phyloP scores from a whole-genome alignment of 441 rosid species.

The Arabidopsis hybrid region DNA sequence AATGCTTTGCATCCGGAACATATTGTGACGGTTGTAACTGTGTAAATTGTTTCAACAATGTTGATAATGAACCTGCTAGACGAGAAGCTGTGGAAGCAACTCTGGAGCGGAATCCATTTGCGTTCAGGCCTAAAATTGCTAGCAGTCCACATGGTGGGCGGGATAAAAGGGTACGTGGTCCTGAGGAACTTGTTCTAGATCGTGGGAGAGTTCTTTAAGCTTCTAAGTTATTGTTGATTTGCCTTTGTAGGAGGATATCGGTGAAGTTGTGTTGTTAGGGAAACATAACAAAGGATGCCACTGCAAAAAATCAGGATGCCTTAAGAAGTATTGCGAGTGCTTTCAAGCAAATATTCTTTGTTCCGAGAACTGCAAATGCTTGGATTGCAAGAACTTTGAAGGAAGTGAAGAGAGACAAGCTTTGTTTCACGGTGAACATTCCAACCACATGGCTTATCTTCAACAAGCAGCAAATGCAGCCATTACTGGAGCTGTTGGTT shows the following conservation, averaged over 20 bases:
- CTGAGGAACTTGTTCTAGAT: not conserved
- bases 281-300: slow-evolving; percentile 98
- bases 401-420: slow-evolving; percentile 87
- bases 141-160: slow-evolving; percentile 76
- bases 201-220: not conserved
- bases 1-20: slow-evolving; percentile 91
- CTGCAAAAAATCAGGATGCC: slow-evolving; percentile 97
- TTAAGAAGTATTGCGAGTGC: slow-evolving; percentile 96
- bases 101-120: slow-evolving; percentile 86
- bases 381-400: slow-evolving; percentile 89
- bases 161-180: slow-evolving; percentile 60
- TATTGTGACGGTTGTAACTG: slow-evolving; percentile 94
- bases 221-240: slow-evolving; percentile 26
- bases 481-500: slow-evolving; percentile 96
- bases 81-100: slow-evolving; percentile 76
- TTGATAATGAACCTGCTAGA: slow-evolving; percentile 75
- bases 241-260: slow-evolving; percentile 67
- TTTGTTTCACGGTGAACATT: slow-evolving; percentile 71
- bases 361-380: slow-evolving; percentile 90
- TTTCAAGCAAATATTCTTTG: slow-evolving; percentile 94
- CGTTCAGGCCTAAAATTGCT: slow-evolving; percentile 91
- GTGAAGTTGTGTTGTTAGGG: slow-evolving; percentile 64
- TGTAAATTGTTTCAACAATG: slow-evolving; percentile 77
- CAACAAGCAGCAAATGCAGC: slow-evolving; percentile 99
- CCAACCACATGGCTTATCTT: slow-evolving; percentile 82